These are phyloP conservation scores for Chenopodium album DNA, from an alignment of 148 eudicot species.

Conservation along the genomic window DNA sequence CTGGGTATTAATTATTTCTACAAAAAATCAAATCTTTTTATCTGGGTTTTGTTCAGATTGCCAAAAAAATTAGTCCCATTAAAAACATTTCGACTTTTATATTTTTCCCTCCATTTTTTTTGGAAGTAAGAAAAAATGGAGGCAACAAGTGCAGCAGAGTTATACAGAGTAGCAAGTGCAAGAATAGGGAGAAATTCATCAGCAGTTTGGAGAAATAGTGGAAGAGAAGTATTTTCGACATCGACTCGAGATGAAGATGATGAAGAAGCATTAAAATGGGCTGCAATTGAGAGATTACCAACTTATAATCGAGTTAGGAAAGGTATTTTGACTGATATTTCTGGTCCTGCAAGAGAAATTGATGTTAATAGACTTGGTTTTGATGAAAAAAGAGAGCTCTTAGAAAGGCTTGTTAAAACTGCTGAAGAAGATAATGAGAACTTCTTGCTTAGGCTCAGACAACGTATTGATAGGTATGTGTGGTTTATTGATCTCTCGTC, in stretches of 20 bases:
- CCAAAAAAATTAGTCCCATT: background rate
- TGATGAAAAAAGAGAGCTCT: slow-evolving; percentile 39
- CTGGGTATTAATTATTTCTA: background rate
- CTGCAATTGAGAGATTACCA: slow-evolving; percentile 80
- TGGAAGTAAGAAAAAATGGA: slow-evolving; percentile 34
- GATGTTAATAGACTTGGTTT: slow-evolving; percentile 55
- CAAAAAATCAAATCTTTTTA: background rate
- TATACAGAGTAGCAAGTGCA: slow-evolving; percentile 53
- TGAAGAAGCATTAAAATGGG: slow-evolving; percentile 86
- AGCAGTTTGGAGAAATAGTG: slow-evolving; percentile 50
- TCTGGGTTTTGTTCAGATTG: slow-evolving; percentile 4
- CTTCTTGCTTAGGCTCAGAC: slow-evolving; percentile 55
- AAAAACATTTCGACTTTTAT: background rate
- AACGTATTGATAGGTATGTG: slow-evolving; percentile 52
- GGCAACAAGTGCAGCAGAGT: slow-evolving; percentile 36
- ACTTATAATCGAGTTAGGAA: slow-evolving; percentile 62
- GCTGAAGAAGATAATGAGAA: slow-evolving; percentile 63
- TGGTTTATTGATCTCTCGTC: too few relatives aligned
- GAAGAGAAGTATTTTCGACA: slow-evolving; percentile 51
- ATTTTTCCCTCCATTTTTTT: background rate
- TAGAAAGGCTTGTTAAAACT: slow-evolving; percentile 50
- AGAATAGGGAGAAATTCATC: slow-evolving; percentile 51
- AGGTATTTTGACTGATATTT: slow-evolving; percentile 58
- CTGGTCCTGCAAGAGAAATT: slow-evolving; percentile 53
- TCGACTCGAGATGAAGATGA: slow-evolving; percentile 60